These are phyloP conservation scores for Sugiyamaella smithiae DNA, from an alignment of 805 yeast species.

Conservation along the genomic window DNA sequence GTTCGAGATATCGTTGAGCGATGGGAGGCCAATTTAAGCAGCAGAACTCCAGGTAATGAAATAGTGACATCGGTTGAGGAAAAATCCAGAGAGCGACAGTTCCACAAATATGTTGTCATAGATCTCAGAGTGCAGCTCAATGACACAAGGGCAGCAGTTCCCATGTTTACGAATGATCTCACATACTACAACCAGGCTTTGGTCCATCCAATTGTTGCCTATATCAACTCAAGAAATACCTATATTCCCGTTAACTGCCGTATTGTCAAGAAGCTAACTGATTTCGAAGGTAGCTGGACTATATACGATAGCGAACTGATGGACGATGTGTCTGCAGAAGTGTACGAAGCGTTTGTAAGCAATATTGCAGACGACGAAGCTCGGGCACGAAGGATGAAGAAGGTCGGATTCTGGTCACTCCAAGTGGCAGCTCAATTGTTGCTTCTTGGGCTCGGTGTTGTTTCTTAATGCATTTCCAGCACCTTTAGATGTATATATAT, in stretches of 20 bases:
- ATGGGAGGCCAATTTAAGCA: constrained; percentile 36
- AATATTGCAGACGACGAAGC: constrained; percentile 87
- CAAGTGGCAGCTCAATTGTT: constrained; percentile 80
- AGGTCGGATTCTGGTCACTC: constrained; percentile 90
- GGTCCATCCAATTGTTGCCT: constrained; percentile 91
- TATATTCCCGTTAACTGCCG: constrained; percentile 84
- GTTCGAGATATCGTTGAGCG: constrained; percentile 39
- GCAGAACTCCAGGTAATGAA: constrained; percentile 24
- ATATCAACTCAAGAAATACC: constrained; percentile 86
- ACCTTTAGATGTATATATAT: constrained; percentile 1
- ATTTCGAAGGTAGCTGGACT: constrained; percentile 97
- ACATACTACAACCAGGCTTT: constrained; percentile 91
- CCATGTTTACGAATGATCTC: constrained; percentile 80
- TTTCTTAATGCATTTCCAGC: constrained; percentile 38
- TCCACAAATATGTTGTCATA: constrained; percentile 62
- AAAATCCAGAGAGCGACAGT: constrained; percentile 29
- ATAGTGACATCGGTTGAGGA: constrained; percentile 32
- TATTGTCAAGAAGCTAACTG: constrained; percentile 71
- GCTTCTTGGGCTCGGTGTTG: constrained; percentile 77
- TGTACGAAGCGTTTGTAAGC: constrained; percentile 84
- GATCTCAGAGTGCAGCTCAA: constrained; percentile 77
- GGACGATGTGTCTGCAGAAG: constrained; percentile 87
- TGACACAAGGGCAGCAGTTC: constrained; percentile 85
- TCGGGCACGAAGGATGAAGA: constrained; percentile 64
- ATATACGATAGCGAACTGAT: constrained; percentile 83